A percentile compares a stretch with the other conserved stretches of the same genome.
Evolutionary conservation across 1,284 basidiomycete genomes (phyloP).

Genomic region (Pascua sp.): DNA sequence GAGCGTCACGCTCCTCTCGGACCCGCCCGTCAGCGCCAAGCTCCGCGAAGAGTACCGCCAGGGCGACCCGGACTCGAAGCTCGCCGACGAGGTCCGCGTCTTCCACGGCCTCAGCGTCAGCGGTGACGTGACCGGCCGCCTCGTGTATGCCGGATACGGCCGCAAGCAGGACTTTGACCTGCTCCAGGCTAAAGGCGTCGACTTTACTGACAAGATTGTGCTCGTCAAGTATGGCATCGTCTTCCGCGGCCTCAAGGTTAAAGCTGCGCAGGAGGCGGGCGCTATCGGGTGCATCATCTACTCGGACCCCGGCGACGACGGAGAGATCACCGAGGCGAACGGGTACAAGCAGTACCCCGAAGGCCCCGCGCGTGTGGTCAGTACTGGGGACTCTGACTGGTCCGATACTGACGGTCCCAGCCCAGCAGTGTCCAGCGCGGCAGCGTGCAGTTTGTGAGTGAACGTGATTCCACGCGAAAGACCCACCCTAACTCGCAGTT

Average conservation of each 20-base stretch:
- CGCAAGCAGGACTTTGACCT: conserved; percentile 70
- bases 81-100: conserved; percentile 50
- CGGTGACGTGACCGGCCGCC: conserved; percentile 56
- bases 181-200: conserved; percentile 60
- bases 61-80: conserved; percentile 50
- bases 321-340: conserved; percentile 71
- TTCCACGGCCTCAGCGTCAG: conserved; percentile 46
- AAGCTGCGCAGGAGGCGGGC: conserved; percentile 73
- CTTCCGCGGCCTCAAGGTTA: conserved; percentile 71
- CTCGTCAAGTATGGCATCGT: conserved; percentile 74
- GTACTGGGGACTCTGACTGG: neutral
- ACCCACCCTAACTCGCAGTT: conserved; percentile 15
- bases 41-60: conserved; percentile 50
- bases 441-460: conserved; percentile 65
- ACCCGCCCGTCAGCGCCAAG: conserved; percentile 50
- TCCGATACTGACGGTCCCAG: conserved; percentile 9
- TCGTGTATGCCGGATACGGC: conserved; percentile 82
- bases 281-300: conserved; percentile 67
- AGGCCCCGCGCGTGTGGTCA: conserved; percentile 74
- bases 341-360: conserved; percentile 74
- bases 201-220: conserved; percentile 77
- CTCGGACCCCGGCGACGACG: conserved; percentile 84
- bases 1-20: conserved; percentile 36
- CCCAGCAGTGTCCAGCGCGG: conserved; percentile 76
- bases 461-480: conserved; percentile 56